Evolutionary conservation across 2,329 filamentous ascomycete species (phyloP).

Genomic region (Endocalyx cinctus): DNA sequence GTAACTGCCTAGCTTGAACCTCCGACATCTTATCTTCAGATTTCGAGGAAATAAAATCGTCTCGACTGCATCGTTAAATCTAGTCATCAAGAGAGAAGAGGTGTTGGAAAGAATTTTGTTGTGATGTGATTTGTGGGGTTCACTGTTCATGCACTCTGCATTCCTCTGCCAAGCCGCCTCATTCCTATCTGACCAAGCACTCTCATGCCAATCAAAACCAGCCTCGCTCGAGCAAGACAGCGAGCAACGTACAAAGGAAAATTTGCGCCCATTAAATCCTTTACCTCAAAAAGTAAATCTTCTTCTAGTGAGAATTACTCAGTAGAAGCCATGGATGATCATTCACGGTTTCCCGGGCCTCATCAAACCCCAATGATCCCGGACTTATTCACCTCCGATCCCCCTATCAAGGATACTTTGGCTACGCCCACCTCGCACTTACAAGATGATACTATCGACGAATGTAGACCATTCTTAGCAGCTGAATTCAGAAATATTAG

Average conservation of each 20-base stretch:
- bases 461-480: slow-evolving; percentile 66
- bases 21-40: too few relatives aligned
- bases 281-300: slow-evolving; percentile 1
- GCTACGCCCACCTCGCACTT: slow-evolving; percentile 62
- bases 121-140: too few relatives aligned
- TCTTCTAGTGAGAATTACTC: slow-evolving; percentile 2
- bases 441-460: slow-evolving; percentile 65
- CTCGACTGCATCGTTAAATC: too few relatives aligned
- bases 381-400: slow-evolving; percentile 51
- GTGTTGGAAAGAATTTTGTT: too few relatives aligned
- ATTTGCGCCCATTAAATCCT: slow-evolving; percentile 9
- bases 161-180: too few relatives aligned
- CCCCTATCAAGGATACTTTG: slow-evolving; percentile 62
- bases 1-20: too few relatives aligned
- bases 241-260: slow-evolving; percentile 16
- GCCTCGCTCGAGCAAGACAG: slow-evolving; percentile 25
- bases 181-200: too few relatives aligned
- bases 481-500: slow-evolving; percentile 42
- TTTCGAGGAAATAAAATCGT: too few relatives aligned
- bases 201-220: slow-evolving; percentile 28
- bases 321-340: too few relatives aligned
- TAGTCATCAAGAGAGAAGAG: too few relatives aligned
- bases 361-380: slow-evolving; percentile 36
- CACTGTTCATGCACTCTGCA: too few relatives aligned
- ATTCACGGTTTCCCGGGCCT: too few relatives aligned